Percentiles rank a stretch among this genome's conserved stretches.
Evolutionary conservation across 305 asterid genomes (phyloP).

Genomic region (Withania somnifera): DNA sequence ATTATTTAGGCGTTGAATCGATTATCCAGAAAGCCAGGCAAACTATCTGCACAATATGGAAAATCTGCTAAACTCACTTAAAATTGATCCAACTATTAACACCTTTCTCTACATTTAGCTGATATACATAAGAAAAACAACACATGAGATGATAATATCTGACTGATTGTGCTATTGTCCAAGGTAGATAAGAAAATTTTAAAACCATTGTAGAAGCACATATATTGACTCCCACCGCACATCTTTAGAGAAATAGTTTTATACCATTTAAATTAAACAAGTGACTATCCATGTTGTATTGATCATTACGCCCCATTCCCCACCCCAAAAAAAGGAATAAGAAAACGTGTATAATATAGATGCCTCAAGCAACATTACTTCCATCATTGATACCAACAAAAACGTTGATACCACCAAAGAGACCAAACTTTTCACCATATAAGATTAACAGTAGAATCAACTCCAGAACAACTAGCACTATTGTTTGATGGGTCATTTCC

Average conservation of each 20-base stretch:
- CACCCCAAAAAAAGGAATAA: background rate
- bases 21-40: background rate
- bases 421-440: background rate
- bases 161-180: background rate
- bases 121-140: background rate
- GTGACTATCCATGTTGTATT: background rate
- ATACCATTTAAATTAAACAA: background rate
- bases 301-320: too few relatives aligned
- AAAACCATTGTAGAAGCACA: background rate
- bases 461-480: background rate
- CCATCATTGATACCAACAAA: background rate
- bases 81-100: too few relatives aligned
- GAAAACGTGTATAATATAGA: background rate
- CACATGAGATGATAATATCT: background rate
- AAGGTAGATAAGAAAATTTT: background rate
- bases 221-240: background rate
- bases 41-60: too few relatives aligned
- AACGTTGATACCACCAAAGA: background rate
- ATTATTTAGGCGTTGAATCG: background rate
- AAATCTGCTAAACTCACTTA: too few relatives aligned
- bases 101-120: too few relatives aligned
- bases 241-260: background rate
- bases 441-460: background rate
- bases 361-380: background rate
- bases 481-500: background rate